phyloP scores from a whole-genome alignment of 1,139 yeast genomes.

The Kurtzmaniella quercitrusa region DNA sequence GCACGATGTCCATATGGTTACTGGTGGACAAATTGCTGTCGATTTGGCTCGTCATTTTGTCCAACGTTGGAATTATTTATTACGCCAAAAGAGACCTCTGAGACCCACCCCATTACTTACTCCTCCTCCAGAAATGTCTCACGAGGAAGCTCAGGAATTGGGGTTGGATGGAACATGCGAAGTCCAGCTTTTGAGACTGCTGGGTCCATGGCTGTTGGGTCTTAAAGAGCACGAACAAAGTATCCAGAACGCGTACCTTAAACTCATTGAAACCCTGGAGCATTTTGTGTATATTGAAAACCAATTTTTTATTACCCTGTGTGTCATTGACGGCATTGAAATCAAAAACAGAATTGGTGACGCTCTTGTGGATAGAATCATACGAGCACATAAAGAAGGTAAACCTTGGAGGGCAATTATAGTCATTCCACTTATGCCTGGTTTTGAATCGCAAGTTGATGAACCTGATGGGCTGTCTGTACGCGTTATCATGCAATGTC shows the following conservation, averaged over 20 bases:
- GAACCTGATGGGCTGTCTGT: slow-evolving; percentile 92
- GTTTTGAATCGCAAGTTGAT: slow-evolving; percentile 92
- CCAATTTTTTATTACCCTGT: slow-evolving; percentile 87
- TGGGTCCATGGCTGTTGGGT: slow-evolving; percentile 93
- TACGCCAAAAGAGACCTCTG: slow-evolving; percentile 92
- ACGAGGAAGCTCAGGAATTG: slow-evolving; percentile 59
- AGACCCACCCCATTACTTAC: slow-evolving; percentile 86
- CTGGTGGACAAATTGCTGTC: slow-evolving; percentile 93
- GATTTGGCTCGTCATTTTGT: slow-evolving; percentile 92
- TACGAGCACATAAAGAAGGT: slow-evolving; percentile 75
- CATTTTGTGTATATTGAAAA: slow-evolving; percentile 94
- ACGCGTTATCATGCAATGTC: slow-evolving; percentile 95
- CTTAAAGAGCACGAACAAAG: slow-evolving; percentile 80
- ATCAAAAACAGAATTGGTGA: slow-evolving; percentile 91
- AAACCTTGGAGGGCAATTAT: slow-evolving; percentile 87
- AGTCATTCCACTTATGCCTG: slow-evolving; percentile 95
- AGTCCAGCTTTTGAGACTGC: slow-evolving; percentile 80
- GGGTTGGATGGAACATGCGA: slow-evolving; percentile 87
- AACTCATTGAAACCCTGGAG: slow-evolving; percentile 84
- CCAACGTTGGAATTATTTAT: slow-evolving; percentile 93
- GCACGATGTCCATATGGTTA: slow-evolving; percentile 98
- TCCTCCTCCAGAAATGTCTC: slow-evolving; percentile 87
- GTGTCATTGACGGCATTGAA: slow-evolving; percentile 79
- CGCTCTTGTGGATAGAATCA: slow-evolving; percentile 91
- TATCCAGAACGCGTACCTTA: slow-evolving; percentile 88